Base-by-base conservation (phyloP, 2,329 filamentous ascomycete species). In the Alternaria burnsii region DNA sequence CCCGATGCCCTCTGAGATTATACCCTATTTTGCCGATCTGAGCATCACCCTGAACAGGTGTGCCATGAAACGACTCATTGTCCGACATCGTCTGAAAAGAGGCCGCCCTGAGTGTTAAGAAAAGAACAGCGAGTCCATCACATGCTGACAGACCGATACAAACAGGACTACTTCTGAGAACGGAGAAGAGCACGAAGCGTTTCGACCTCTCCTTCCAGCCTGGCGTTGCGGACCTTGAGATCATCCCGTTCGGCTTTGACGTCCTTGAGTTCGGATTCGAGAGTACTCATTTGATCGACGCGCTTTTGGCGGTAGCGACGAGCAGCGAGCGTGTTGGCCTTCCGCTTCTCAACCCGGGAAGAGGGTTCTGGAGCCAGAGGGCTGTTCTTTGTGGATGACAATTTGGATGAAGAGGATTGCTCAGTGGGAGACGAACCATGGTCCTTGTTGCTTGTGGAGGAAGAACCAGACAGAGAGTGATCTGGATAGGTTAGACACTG, bases 261-360 rank as follows among this genome's bases (percentile, higher is more conserved):
- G 43, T 85, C 82, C 47, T 83, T 84, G 42, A 92, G 79, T 20
- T 86, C 84, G 9, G 79, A 76, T 75, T 91, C 89, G 32, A 92
- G 82, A 62, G 87, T 85, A 26, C 78, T 79, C 75, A 91, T 86
- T 62, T 88, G 87, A 68, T 91, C 89, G 34, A 91, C 83, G 46
- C 88, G 86, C 75, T 89, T 90, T 74, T 91, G 89, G 26, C 89
- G 87, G 73, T 91, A 91, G 62, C 89, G 88, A 62, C 88, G 85
- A 30, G 89, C 89, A n/a, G 89, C 89, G 62, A 90, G 83, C 14
- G 89, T 91, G 76, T 92, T 91, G 62, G 87, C 85, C 62, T 87
- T 85, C 28, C 89, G 87, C 76, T 91, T 91, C 59, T 78, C 75
- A 48, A 78, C 58, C 34, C 71, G 71, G 28, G 71, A 71, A 61